Conservation (phyloP, 805 yeast species). For the Candida namnaoensis region DNA sequence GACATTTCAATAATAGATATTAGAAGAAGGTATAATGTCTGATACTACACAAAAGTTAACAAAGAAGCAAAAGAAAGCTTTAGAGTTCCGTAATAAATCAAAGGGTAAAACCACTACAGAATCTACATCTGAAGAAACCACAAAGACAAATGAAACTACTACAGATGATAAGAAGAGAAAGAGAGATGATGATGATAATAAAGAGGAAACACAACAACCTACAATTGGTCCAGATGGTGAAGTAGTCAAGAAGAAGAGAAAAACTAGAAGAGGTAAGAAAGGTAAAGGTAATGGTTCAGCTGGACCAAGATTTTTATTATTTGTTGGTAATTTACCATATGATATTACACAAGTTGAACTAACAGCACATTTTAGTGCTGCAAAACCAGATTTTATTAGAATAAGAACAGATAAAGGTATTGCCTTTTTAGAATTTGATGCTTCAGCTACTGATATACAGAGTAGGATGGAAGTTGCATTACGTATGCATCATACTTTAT, state of each 20-base stretch:
- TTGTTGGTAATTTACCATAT: slow-evolving; percentile 87
- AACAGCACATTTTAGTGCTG: slow-evolving; percentile 60
- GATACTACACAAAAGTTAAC: slow-evolving; percentile 34
- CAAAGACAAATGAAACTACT: slow-evolving; percentile 15
- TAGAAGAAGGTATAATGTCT: slow-evolving; percentile 2
- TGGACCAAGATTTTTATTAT: slow-evolving; percentile 62
- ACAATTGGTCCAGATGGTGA: slow-evolving; percentile 15
- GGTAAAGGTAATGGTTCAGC: slow-evolving; percentile 49
- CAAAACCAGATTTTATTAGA: slow-evolving; percentile 70
- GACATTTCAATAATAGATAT: no score
- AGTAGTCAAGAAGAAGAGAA: slow-evolving; percentile 52
- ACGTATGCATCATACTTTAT: slow-evolving; percentile 66
- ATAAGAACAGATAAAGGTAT: slow-evolving; percentile 81
- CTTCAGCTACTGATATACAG: slow-evolving; percentile 48
- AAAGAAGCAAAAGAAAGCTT: slow-evolving; percentile 59
- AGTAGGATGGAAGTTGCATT: slow-evolving; percentile 79
- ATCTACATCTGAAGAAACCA: slow-evolving; percentile 3
- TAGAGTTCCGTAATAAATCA: slow-evolving; percentile 39
- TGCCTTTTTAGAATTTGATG: slow-evolving; percentile 81
- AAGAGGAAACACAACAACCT: slow-evolving; percentile 10
- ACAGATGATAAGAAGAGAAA: slow-evolving; percentile 7
- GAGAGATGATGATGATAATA: slow-evolving; percentile 13
- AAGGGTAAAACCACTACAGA: slow-evolving; percentile 1
- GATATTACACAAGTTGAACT: slow-evolving; percentile 55
- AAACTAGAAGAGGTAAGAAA: slow-evolving; percentile 72